phyloP scores from a whole-genome alignment of 2,329 filamentous ascomycete species.

The Epichloe bromicola region DNA sequence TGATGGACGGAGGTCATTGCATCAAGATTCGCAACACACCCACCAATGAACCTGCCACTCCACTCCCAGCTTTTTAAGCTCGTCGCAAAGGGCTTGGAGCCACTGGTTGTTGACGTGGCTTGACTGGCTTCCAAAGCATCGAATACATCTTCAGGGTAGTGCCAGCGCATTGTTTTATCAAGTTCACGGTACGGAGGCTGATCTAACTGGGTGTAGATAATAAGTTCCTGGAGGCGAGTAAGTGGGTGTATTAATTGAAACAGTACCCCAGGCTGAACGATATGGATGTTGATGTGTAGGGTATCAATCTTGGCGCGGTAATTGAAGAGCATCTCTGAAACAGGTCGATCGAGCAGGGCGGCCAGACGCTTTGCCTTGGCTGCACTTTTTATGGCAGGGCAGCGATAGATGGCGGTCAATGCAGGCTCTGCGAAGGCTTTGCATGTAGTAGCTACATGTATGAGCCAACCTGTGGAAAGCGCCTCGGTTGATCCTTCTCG shows the following conservation, averaged over 20 bases:
- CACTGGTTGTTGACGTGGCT: slow-evolving; percentile 17
- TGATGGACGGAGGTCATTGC: slow-evolving; percentile 40
- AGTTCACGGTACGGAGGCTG: slow-evolving; percentile 50
- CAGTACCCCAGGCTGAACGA: slow-evolving; percentile 30
- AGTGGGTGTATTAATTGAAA: slow-evolving; percentile 48
- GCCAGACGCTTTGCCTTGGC: slow-evolving; percentile 32
- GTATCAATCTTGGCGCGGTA: slow-evolving; percentile 60
- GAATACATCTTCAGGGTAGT: slow-evolving; percentile 55
- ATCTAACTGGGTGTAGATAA: slow-evolving; percentile 60
- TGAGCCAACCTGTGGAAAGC: slow-evolving; percentile 47
- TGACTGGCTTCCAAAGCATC: slow-evolving; percentile 44
- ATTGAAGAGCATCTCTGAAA: slow-evolving; percentile 37
- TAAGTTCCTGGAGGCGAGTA: slow-evolving; percentile 54
- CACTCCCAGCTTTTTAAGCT: slow-evolving; percentile 45
- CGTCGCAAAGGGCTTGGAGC: slow-evolving; percentile 20
- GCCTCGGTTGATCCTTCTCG: slow-evolving; percentile 28
- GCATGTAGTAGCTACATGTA: slow-evolving; percentile 49
- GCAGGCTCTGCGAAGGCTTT: slow-evolving; percentile 58
- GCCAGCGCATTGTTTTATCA: slow-evolving; percentile 49
- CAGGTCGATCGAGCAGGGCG: slow-evolving; percentile 41
- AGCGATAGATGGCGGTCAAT: slow-evolving; percentile 57
- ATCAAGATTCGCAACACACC: slow-evolving; percentile 31
- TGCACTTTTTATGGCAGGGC: slow-evolving; percentile 45
- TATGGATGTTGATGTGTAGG: slow-evolving; percentile 58
- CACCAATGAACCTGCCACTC: slow-evolving; percentile 41